Evolutionary conservation across 1,139 yeast genomes (phyloP), one percentile per base, ranked within the genome.

Genomic region (Hyphopichia khmerensis): DNA sequence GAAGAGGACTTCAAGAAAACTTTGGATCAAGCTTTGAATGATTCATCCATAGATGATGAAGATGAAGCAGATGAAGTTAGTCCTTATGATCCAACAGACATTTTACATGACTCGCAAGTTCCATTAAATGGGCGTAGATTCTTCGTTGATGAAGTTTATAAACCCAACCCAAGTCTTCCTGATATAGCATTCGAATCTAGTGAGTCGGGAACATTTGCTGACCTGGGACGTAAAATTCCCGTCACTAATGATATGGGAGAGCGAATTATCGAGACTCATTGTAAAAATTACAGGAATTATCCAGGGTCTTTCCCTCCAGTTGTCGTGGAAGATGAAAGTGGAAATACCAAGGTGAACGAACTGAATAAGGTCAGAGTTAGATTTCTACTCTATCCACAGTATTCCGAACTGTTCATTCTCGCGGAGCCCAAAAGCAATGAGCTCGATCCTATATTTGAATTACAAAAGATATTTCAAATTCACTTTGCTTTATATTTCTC

Each of bases 391-490:
- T 70, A 72, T 44, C 78, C 78, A 0, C 61, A 65, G 41, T 76
- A 72, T 45, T 55, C 53, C 34, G 79, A 73, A 48, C 65, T 64
- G 55, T 73, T 64, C 45, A 45, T 72, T 13, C 56, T 73, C 37
- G 77, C 74, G 1, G 66, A 58, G 10, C 80, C 82, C 3, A 77
- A 76, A 47, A 66, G 71, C 40, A 77, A 78, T 42, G 87, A 81
- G 48, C 69, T 84, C 45, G 83, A 87, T 53, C 93, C 96, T 3
- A 67, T 86, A 48, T 75, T 72, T 38, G 96, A 90, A 55, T 75
- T 89, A 39, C 87, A 85, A 18, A 78, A 67, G 48, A 49, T 72
- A 8, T 66, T 72, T 44, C 73, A 70, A 60, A 66, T 72, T 21
- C 77, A 73, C 47, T 69, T 57, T 43, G 62, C 72, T 2, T 55